phyloP scores from a whole-genome alignment of 306 rosid genomes.

The Elaeagnus macrophylla region DNA sequence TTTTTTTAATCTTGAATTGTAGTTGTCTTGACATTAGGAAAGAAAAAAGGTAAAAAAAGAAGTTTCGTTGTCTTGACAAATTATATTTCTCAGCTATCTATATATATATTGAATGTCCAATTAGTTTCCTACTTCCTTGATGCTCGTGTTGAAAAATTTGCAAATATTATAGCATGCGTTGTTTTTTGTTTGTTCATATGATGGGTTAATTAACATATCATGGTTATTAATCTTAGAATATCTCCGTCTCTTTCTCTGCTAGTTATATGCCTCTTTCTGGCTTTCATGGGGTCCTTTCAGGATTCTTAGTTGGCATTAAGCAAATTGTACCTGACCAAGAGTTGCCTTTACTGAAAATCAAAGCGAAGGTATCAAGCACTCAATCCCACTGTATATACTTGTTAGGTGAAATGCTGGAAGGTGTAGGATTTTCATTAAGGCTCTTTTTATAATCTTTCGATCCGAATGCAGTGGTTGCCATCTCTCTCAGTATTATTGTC shows the following conservation, averaged over 20 bases:
- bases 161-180: too few relatives aligned
- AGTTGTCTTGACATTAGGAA: too few relatives aligned
- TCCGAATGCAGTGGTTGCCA: conserved; percentile 73
- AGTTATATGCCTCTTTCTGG: conserved; percentile 89
- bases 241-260: conserved; percentile 16
- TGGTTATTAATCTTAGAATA: neutral
- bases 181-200: too few relatives aligned
- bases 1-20: too few relatives aligned
- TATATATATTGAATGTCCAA: too few relatives aligned
- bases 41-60: too few relatives aligned
- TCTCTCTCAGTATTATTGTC: conserved; percentile 46
- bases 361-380: conserved; percentile 52
- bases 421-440: conserved; percentile 14
- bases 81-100: too few relatives aligned
- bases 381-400: neutral
- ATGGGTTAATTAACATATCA: too few relatives aligned
- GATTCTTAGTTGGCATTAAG: conserved; percentile 91
- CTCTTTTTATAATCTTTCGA: conserved; percentile 17
- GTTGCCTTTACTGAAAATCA: conserved; percentile 60
- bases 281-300: conserved; percentile 78
- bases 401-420: neutral
- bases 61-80: too few relatives aligned
- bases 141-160: too few relatives aligned
- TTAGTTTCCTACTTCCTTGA: too few relatives aligned
- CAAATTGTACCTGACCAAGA: conserved; percentile 94